Conservation (phyloP, 179 eudicot species). For the Nepenthes alata region DNA sequence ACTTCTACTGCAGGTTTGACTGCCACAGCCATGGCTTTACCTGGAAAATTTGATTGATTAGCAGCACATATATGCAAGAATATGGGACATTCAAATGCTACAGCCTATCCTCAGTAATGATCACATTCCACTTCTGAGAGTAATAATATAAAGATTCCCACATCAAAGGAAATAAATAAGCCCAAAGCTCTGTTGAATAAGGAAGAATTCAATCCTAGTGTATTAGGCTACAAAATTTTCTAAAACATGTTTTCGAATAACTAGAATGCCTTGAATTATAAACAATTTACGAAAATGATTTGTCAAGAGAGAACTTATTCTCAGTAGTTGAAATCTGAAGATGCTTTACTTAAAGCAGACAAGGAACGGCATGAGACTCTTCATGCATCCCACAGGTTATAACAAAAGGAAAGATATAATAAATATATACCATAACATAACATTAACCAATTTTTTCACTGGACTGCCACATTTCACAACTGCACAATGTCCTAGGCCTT, state of each 20-base stretch:
- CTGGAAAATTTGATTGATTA: conserved; percentile 13
- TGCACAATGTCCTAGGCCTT: no score
- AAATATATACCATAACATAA: no score
- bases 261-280: neutral
- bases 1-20: conserved; percentile 49
- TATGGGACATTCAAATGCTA: neutral
- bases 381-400: no score
- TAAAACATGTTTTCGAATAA: neutral
- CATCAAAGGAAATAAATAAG: neutral
- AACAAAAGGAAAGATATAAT: no score
- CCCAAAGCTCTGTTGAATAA: neutral
- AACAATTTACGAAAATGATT: neutral
- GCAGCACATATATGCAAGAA: neutral
- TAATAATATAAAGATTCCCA: neutral
- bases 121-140: neutral
- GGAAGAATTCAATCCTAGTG: neutral
- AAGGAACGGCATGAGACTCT: no score
- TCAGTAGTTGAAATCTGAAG: no score
- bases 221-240: neutral
- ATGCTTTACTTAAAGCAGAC: no score
- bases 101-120: neutral
- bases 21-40: conserved; percentile 51
- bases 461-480: no score
- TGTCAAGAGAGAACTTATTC: no score
- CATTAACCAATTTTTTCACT: no score